Percentiles rank a stretch among this genome's conserved stretches.
phyloP scores from a whole-genome alignment of 345 rosid genomes.

The Ailanthus altissimus region DNA sequence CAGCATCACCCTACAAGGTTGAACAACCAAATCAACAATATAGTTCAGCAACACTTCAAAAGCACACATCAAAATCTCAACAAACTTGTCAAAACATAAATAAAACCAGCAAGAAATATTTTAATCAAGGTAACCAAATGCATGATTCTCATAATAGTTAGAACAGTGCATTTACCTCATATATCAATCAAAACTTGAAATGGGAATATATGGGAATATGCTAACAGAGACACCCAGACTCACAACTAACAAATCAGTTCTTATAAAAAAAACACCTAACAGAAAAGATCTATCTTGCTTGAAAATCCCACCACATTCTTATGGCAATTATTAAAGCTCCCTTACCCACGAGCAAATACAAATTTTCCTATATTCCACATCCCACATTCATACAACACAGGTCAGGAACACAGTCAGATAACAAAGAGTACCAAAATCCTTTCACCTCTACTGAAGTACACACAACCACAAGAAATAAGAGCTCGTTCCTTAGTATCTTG shows the following conservation, averaged over 20 bases:
- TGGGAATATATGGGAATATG: too few relatives aligned
- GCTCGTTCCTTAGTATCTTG: neutral
- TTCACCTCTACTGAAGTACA: too few relatives aligned
- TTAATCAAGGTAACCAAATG: neutral
- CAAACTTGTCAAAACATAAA: neutral
- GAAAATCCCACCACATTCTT: neutral
- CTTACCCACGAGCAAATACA: neutral
- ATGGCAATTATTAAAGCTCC: neutral
- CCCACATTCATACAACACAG: neutral
- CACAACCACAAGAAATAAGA: too few relatives aligned
- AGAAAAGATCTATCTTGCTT: neutral
- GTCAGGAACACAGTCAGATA: neutral
- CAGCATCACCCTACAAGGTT: slow-evolving; percentile 54
- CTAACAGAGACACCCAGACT: neutral
- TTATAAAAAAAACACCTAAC: neutral
- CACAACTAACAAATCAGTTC: neutral
- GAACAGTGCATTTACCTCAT: neutral
- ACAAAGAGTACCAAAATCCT: too few relatives aligned
- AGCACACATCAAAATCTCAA: neutral
- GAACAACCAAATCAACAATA: neutral
- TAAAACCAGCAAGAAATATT: neutral
- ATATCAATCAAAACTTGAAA: neutral
- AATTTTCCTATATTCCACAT: neutral
- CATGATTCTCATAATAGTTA: neutral
- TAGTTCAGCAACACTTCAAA: neutral